phyloP scores from a whole-genome alignment of 768 basidiomycete genomes.

The Tulasnella sp. region DNA sequence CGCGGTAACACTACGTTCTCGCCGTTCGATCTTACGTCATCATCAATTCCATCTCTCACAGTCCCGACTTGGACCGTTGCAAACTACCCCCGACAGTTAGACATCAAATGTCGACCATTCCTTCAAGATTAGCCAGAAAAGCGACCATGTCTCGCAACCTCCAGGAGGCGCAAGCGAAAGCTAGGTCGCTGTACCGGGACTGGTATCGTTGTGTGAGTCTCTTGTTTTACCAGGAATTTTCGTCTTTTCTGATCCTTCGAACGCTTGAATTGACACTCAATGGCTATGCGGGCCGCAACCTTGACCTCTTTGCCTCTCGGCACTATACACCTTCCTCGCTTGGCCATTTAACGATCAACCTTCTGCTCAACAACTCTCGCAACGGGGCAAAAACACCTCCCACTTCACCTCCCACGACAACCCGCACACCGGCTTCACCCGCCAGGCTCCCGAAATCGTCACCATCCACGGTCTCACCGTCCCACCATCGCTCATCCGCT shows the following conservation, averaged over 20 bases:
- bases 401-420: neutral
- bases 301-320: too few species aligned
- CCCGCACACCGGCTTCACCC: neutral
- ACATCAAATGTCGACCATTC: constrained; percentile 71
- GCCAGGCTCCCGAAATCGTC: constrained; percentile 87
- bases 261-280: neutral
- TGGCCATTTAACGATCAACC: neutral
- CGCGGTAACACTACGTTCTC: too few species aligned
- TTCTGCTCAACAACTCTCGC: neutral
- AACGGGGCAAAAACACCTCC: neutral
- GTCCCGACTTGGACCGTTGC: constrained; percentile 10
- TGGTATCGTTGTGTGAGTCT: constrained; percentile 87
- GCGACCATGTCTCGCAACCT: constrained; percentile 55
- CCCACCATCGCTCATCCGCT: constrained; percentile 71
- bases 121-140: constrained; percentile 74
- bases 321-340: neutral
- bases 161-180: constrained; percentile 62
- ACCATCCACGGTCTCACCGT: constrained; percentile 75
- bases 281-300: neutral
- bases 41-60: neutral
- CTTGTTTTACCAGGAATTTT: neutral
- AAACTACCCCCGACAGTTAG: neutral
- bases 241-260: neutral
- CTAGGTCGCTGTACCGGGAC: constrained; percentile 77
- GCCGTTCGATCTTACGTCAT: neutral